Evolutionary conservation across 2,329 filamentous ascomycete species (phyloP), one percentile per base, ranked within the genome.

Genomic region (Colletotrichum sp.): DNA sequence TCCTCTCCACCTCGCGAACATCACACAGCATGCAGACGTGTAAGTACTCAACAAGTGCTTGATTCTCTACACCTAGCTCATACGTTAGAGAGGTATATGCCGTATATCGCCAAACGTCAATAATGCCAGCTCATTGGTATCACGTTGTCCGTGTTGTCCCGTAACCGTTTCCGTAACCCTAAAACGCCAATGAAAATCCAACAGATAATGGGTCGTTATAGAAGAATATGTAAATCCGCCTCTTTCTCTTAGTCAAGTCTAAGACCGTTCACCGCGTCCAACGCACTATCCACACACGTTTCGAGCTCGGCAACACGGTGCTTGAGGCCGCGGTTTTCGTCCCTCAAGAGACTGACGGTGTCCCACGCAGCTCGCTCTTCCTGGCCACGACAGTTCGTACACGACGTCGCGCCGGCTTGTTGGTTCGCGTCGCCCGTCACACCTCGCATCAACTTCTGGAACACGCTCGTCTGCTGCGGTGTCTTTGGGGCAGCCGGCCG

Each of bases 241-340:
- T 64, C 70, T 27, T 57, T 6, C 29, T 51, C n/a, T 65, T 63
- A 69, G 55, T 81, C 79, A 84, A 89, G 76, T n/a, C 85, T 86
- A 70, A 91, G 81, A 8, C 90, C 89, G 61, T 89, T 89, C n/a
- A 91, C 89, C 62, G 84, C 83, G 78, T 92, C 90, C 69, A 93
- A 80, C 3, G 90, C 91, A 8, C 88, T 87, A 43, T 93, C 91
- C 7, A 93, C 88, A 6, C 87, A 90, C 4, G 83, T 85, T 82
- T 93, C 91, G 5, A 93, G 81, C 76, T 90, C 85, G 21, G 87
- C 86, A 5, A 93, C 89, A 24, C 90, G 83, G 51, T 86, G 84
- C 83, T 93, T 93, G 64, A 93, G 80, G 11, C 87, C 86, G 78
- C 85, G 88, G 76, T 93, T 93, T 84, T 93, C 92, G 61, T 90